Evolutionary conservation across 768 basidiomycete species (phyloP).

Genomic region (Tubosaeta sp.): DNA sequence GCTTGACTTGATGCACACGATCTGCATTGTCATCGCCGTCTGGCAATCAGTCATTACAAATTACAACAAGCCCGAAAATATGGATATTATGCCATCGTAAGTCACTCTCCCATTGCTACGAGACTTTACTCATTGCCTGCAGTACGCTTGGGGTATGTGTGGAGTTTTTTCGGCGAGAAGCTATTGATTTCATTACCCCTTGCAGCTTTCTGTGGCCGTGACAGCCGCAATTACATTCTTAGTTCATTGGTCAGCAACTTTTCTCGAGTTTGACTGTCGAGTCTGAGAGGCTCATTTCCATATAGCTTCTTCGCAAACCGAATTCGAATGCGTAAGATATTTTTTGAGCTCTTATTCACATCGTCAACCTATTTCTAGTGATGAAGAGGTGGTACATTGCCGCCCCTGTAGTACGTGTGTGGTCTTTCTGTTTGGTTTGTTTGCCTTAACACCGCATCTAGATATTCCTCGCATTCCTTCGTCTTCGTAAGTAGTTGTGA

Average conservation of each 20-base stretch:
- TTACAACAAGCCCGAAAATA: conserved; percentile 20
- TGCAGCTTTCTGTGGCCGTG: conserved; percentile 30
- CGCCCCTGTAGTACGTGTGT: conserved; percentile 22
- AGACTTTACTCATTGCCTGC: neutral
- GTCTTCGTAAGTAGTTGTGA: conserved; percentile 24
- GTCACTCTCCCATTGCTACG: neutral
- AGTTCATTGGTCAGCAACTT: conserved; percentile 28
- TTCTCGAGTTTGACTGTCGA: neutral
- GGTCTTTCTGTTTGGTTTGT: neutral
- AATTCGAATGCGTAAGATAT: conserved; percentile 30
- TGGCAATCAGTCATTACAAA: conserved; percentile 28
- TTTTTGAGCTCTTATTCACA: neutral
- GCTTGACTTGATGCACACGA: conserved; percentile 28
- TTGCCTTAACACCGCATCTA: neutral
- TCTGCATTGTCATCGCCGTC: conserved; percentile 21
- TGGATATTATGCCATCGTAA: conserved; percentile 30
- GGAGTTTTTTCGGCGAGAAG: neutral
- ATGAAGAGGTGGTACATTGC: conserved; percentile 32
- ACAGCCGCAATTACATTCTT: conserved; percentile 30
- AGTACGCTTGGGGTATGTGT: conserved; percentile 29
- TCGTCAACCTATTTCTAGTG: conserved; percentile 17
- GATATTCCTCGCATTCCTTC: conserved; percentile 32
- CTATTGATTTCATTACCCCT: neutral
- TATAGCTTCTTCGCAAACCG: conserved; percentile 32
- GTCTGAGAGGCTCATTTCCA: neutral